These are phyloP conservation scores for Emericellopsis atlantica DNA, from an alignment of 2,329 filamentous ascomycete species.

Conservation along the genomic window DNA sequence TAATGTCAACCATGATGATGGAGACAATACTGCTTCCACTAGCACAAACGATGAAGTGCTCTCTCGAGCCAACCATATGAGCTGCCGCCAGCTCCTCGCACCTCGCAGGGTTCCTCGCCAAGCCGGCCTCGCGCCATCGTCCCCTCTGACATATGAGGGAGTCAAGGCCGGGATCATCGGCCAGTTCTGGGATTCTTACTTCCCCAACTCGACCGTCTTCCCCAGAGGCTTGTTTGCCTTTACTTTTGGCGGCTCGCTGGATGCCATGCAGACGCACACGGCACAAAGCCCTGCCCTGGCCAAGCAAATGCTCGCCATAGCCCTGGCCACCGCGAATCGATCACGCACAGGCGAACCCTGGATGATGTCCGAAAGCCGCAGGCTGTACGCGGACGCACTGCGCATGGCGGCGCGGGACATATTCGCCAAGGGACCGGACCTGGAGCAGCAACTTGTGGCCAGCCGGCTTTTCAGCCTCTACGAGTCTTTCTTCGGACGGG, in stretches of 20 bases:
- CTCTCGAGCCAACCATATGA: too few species aligned
- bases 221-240: neutral
- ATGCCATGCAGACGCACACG: neutral
- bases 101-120: neutral
- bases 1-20: too few species aligned
- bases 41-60: too few species aligned
- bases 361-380: neutral
- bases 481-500: slow-evolving; percentile 1
- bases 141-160: neutral
- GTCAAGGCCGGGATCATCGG: neutral
- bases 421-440: neutral
- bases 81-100: too few species aligned
- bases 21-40: too few species aligned
- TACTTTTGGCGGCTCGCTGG: neutral
- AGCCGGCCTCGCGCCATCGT: neutral
- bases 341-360: neutral
- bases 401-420: neutral
- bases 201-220: slow-evolving; percentile 4
- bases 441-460: neutral
- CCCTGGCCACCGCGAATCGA: neutral
- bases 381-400: slow-evolving; percentile 2
- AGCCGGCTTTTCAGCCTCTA: slow-evolving; percentile 2
- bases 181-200: slow-evolving; percentile 5
- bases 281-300: neutral
- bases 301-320: slow-evolving; percentile 1